A percentile compares a stretch with the other conserved stretches of the same genome.
Conservation (phyloP, 306 rosid species). For the Arachis stenosperma region DNA sequence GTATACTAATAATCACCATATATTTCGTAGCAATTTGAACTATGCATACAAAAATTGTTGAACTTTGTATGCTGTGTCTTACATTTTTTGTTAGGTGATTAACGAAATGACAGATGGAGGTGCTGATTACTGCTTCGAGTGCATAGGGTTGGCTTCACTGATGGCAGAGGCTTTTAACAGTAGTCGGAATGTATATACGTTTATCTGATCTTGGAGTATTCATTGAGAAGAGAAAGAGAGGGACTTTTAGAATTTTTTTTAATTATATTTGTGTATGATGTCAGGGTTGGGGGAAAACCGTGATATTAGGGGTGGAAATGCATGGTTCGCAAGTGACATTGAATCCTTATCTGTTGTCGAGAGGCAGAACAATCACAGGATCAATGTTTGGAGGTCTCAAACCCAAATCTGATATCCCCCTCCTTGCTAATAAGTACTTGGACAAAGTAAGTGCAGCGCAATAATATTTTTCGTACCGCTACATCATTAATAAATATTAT, state of each 20-base stretch:
- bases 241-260: too few species aligned
- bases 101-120: slow-evolving; percentile 71
- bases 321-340: slow-evolving; percentile 47
- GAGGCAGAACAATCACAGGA: slow-evolving; percentile 50
- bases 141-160: slow-evolving; percentile 68
- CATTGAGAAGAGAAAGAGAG: too few species aligned
- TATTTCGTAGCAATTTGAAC: too few species aligned
- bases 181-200: slow-evolving; percentile 46
- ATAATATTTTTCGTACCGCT: too few species aligned
- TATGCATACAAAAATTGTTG: too few species aligned
- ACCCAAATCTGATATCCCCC: slow-evolving; percentile 49
- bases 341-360: slow-evolving; percentile 36
- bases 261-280: too few species aligned
- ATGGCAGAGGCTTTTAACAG: slow-evolving; percentile 62
- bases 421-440: slow-evolving; percentile 41
- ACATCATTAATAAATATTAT: too few species aligned
- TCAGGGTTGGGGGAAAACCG: slow-evolving; percentile 70
- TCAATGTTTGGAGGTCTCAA: slow-evolving; percentile 55
- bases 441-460: slow-evolving; percentile 45
- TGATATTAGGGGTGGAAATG: slow-evolving; percentile 60
- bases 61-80: too few species aligned
- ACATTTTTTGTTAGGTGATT: slow-evolving; percentile 45
- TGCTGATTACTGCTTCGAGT: slow-evolving; percentile 74
- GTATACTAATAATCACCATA: too few species aligned
- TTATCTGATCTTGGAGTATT: too few species aligned